Base-by-base conservation (phyloP, 2,329 filamentous ascomycete genomes). In the Didymella exigua region DNA sequence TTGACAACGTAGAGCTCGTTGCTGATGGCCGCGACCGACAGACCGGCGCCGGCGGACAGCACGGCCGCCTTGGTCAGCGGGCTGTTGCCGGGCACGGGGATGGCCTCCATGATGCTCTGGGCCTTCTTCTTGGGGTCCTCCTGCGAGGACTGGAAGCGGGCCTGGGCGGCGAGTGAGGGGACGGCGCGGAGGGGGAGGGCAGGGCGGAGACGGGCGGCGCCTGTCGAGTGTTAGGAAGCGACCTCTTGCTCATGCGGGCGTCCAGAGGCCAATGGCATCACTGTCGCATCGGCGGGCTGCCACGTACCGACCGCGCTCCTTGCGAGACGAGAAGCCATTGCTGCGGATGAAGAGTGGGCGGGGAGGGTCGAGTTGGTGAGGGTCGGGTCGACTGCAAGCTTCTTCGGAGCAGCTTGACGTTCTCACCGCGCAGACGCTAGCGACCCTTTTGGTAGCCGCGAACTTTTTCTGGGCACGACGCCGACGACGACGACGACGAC, bases 1-100 rank as follows among this genome's bases (percentile, higher is more conserved):
- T 99, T 99, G 81, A 99, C 85, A 77, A 99, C 92, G 81, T 97
- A 98, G 84, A 98, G 92, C 86, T 99, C 95, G 82, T 96, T 99
- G 88, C 90, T 96, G 81, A 99, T 92, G 74, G 92, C 95, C 76
- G 95, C 96, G 78, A 96, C 86, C 73, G 90, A 93, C 70, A 96
- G 80, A 81, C 90, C 93, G 73, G 95, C 91, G 65, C 89, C 89
- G 71, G 91, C 93, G 75, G 93, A 98, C 73, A 99, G 89, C 76
- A 97, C 93, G 74, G 95, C 95, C 69, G 91, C 92, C 89, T 99
- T 99, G 79, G 91, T 96, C 76, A 96, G 82, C 65, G 97, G 83
- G 75, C 85, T 93, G 86, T 86, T 96, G 71, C 96, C 95, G 73
- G 95, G 95, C 42, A 99, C 85, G 64, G 95, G 95, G 49, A 99